Evolutionary conservation across 805 yeast species (phyloP), one percentile per base, ranked within the genome.

Genomic region (Zygoascus bituminiphila): DNA sequence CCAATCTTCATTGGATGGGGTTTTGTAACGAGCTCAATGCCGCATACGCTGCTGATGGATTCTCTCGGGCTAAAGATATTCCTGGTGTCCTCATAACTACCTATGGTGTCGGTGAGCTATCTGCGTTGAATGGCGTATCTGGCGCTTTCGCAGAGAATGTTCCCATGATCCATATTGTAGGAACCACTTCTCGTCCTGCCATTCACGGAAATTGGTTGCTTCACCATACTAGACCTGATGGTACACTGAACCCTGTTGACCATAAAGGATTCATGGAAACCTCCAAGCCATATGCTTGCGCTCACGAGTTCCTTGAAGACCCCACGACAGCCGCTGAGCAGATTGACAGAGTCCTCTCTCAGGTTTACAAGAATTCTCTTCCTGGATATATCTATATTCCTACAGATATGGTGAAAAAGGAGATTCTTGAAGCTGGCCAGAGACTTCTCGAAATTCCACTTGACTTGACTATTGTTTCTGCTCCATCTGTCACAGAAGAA

Each of bases 31-130:
- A 88, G 68, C 73, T 88, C 54, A 89, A 88, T 61, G 82, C 93
- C 2, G 93, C 94, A 7, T 88, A 89, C 62, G 81, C 93, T 5
- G 89, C 91, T 6, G 96, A 89, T 63, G 97, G 96, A 4, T 89
- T 86, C 59, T 79, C 93, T 17, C 75, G 91, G 52, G 70, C 71
- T 39, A 72, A 81, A 24, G 70, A 73, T 44, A 74, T 77, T n/a
- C 75, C 84, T 5, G 86, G 88, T 46, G 88, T 80, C 19, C 63
- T 78, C 37, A 65, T 78, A 47, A 80, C 89, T 46, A 88, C 96
- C 3, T 85, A 73, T 64, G 96, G 96, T 45, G 96, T 88, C 15
- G 96, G 96, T 49, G 96, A 88, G 63, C 72, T 87, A 53, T 79
- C 88, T 50, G 94, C 95, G 2, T 60, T 87, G 52, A 87, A 87